These are phyloP conservation scores for Hibiscus tridactylites DNA, from an alignment of 345 rosid species.

Conservation along the genomic window DNA sequence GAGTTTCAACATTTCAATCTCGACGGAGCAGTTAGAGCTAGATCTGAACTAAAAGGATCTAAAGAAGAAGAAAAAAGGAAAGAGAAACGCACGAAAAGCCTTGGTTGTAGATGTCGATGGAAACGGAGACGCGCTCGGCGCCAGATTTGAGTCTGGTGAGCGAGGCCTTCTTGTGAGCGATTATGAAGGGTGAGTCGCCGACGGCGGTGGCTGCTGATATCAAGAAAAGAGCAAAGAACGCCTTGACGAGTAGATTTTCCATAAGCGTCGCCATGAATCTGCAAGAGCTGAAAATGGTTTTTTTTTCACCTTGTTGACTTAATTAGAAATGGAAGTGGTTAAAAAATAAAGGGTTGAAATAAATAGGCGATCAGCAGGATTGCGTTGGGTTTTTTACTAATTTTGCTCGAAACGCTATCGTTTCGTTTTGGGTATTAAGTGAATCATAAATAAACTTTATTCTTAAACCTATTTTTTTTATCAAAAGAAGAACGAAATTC, in stretches of 20 bases:
- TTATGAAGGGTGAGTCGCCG: constrained; percentile 79
- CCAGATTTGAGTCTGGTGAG: constrained; percentile 80
- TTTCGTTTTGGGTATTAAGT: too few species aligned
- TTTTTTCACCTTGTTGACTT: not conserved
- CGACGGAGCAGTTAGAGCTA: not conserved
- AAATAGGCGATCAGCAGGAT: not conserved
- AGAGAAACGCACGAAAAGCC: constrained; percentile 68
- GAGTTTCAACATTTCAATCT: not conserved
- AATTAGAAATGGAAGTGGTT: not conserved
- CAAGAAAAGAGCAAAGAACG: constrained; percentile 32
- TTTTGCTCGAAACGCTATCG: too few species aligned
- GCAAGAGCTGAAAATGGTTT: not conserved
- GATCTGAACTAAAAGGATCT: not conserved
- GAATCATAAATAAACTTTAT: too few species aligned
- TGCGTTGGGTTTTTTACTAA: not conserved
- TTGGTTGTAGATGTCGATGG: constrained; percentile 83
- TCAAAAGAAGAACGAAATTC: too few species aligned
- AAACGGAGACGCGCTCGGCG: constrained; percentile 73
- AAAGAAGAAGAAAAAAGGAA: not conserved
- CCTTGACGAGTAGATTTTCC: constrained; percentile 27
- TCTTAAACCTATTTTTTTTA: too few species aligned
- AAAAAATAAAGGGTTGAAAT: not conserved
- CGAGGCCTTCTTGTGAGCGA: constrained; percentile 23
- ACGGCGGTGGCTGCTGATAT: constrained; percentile 44
- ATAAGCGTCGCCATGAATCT: constrained; percentile 17